Conservation (phyloP, 148 eudicot genomes). For the Drosera capensis region DNA sequence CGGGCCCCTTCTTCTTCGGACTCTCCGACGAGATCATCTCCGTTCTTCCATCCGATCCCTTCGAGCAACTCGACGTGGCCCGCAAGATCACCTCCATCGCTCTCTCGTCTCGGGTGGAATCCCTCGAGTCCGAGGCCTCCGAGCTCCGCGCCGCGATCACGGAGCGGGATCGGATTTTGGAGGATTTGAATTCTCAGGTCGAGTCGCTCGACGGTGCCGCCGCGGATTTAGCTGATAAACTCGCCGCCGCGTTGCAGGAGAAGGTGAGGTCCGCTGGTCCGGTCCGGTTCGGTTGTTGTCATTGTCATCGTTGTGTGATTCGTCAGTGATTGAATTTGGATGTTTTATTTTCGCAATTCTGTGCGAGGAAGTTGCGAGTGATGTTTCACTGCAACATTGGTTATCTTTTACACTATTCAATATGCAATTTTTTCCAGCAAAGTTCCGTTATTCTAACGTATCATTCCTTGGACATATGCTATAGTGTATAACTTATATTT, state of each 20-base stretch:
- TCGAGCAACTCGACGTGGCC: conserved; percentile 81
- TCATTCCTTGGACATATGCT: too few relatives aligned
- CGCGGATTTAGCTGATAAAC: conserved; percentile 33
- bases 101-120: conserved; percentile 68
- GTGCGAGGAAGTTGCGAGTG: too few relatives aligned
- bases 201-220: conserved; percentile 51
- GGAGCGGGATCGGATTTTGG: conserved; percentile 37
- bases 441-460: too few relatives aligned
- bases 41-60: conserved; percentile 71
- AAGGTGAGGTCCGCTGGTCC: conserved; percentile 27
- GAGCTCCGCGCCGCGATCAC: conserved; percentile 30
- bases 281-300: not conserved
- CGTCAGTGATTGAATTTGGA: too few relatives aligned
- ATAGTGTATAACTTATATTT: too few relatives aligned
- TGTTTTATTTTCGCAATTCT: too few relatives aligned
- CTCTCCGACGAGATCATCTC: conserved; percentile 53
- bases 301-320: not conserved
- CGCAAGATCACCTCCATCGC: conserved; percentile 98
- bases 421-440: too few relatives aligned
- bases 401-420: too few relatives aligned
- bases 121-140: conserved; percentile 64
- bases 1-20: too few relatives aligned
- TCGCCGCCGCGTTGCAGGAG: conserved; percentile 27
- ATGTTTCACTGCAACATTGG: too few relatives aligned
- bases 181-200: conserved; percentile 44